phyloP scores from a whole-genome alignment of 192 early-diverging fungal genomes.

The Coemansia sp. region DNA sequence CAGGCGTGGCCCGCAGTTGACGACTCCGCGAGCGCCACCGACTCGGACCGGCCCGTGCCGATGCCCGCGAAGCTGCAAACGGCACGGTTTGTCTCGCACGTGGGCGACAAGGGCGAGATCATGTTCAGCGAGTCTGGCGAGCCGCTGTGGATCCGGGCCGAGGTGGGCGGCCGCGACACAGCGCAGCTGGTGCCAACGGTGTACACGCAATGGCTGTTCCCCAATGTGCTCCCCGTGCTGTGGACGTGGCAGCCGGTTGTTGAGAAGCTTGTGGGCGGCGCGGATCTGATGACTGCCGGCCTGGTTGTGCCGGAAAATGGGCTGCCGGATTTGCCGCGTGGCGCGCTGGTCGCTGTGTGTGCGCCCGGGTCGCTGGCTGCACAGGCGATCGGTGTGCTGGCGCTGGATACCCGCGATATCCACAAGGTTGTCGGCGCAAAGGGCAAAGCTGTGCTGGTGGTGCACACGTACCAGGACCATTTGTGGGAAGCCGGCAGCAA shows the following conservation, averaged over 20 bases:
- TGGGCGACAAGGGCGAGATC: constrained; percentile 61
- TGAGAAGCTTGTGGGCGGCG: constrained; percentile 72
- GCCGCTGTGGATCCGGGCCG: constrained; percentile 67
- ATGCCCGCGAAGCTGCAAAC: constrained; percentile 59
- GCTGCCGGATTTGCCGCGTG: constrained; percentile 29
- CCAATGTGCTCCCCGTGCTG: constrained; percentile 61
- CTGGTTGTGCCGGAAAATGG: constrained; percentile 28
- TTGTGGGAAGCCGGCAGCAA: constrained; percentile 79
- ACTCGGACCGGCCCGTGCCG: constrained; percentile 21
- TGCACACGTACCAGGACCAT: constrained; percentile 74
- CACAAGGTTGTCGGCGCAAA: constrained; percentile 56
- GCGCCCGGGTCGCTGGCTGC: constrained; percentile 32
- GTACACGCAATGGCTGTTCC: constrained; percentile 76
- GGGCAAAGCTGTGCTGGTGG: constrained; percentile 77
- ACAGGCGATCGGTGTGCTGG: constrained; percentile 66
- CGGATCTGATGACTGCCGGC: constrained; percentile 54
- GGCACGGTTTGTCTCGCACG: constrained; percentile 66
- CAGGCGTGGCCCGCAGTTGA: no score
- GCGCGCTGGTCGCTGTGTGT: constrained; percentile 32
- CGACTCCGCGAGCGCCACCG: no score
- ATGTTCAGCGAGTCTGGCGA: constrained; percentile 59
- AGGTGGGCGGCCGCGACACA: constrained; percentile 27
- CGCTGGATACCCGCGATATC: constrained; percentile 53
- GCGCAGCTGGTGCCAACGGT: constrained; percentile 65
- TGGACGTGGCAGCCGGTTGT: constrained; percentile 70